Percentiles rank a stretch among this genome's conserved stretches.
These are phyloP conservation scores for Cornus suecica DNA, from an alignment of 148 eudicot genomes.

Conservation along the genomic window DNA sequence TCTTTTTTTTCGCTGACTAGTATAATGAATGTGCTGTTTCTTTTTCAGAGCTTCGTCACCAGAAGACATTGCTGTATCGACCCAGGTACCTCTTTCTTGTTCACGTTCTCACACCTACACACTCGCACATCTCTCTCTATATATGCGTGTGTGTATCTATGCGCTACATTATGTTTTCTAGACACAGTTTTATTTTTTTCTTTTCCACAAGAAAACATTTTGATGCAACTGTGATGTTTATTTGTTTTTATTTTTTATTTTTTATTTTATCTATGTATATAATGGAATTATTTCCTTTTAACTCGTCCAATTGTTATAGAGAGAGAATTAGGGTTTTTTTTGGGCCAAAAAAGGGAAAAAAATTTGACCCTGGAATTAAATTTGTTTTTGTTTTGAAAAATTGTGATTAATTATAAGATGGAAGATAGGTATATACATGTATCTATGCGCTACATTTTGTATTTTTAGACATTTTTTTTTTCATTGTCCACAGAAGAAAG, in stretches of 20 bases:
- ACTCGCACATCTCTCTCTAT: too few relatives aligned
- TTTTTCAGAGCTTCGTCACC: too few relatives aligned
- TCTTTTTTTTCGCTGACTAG: too few relatives aligned
- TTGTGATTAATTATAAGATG: not conserved
- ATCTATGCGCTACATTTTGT: too few relatives aligned
- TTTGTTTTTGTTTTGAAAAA: not conserved
- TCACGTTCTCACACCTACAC: too few relatives aligned
- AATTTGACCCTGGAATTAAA: not conserved
- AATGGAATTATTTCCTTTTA: too few relatives aligned
- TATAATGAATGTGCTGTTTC: too few relatives aligned
- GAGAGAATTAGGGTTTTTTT: conserved; percentile 1
- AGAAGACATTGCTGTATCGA: not conserved
- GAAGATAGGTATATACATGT: too few relatives aligned
- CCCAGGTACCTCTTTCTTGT: not conserved
- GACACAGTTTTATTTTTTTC: not conserved
- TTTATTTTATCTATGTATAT: too few relatives aligned
- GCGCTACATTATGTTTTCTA: not conserved
- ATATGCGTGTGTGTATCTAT: not conserved
- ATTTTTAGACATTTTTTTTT: too few relatives aligned
- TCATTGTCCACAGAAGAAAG: too few relatives aligned
- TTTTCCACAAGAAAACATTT: not conserved
- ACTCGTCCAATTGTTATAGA: not conserved
- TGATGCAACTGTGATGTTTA: not conserved
- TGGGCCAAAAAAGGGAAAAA: not conserved
- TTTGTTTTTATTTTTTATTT: too few relatives aligned